Conservation (phyloP, 1,284 basidiomycete species). For the Microstroma glucosiphilum region DNA sequence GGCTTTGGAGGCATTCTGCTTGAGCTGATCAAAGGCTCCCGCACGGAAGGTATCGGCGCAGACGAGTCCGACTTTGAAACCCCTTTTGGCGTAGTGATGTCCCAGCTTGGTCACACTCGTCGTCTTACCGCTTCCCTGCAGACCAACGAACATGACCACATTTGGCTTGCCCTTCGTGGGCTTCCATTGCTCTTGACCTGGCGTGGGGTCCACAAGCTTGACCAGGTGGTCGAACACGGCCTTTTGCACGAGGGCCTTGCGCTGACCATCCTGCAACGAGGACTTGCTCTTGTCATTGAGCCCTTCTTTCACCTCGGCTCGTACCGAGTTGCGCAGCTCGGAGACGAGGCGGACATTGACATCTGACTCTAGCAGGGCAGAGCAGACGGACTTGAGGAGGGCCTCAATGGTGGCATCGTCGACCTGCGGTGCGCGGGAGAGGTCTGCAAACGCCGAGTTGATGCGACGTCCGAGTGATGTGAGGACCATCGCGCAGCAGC, state of each 20-base stretch:
- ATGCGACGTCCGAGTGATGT: constrained; percentile 90
- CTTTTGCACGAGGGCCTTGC: constrained; percentile 42
- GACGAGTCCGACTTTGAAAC: constrained; percentile 95
- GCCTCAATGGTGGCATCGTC: constrained; percentile 63
- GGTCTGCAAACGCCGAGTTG: constrained; percentile 84
- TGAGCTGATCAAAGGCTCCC: constrained; percentile 90
- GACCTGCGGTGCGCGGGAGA: constrained; percentile 67
- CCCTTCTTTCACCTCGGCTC: constrained; percentile 61
- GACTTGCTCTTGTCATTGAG: constrained; percentile 40
- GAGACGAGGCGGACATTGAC: constrained; percentile 96
- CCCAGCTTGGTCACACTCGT: constrained; percentile 74
- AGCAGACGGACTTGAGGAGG: constrained; percentile 87
- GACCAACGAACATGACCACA: constrained; percentile 70
- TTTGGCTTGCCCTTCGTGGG: constrained; percentile 91
- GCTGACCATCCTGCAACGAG: constrained; percentile 35
- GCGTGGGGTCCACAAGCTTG: constrained; percentile 70
- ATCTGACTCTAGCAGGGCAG: constrained; percentile 89
- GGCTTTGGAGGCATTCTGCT: constrained; percentile 91
- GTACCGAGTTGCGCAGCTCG: constrained; percentile 74
- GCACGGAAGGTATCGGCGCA: constrained; percentile 99
- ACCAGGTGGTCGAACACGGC: constrained; percentile 96
- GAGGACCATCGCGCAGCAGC: constrained; percentile 67
- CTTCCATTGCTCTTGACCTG: constrained; percentile 65
- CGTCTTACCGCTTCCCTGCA: constrained; percentile 91
- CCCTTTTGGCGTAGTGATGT: constrained; percentile 92